Evolutionary conservation across 495 filamentous ascomycete species (phyloP).

Genomic region (Penicillium bovifimosum): DNA sequence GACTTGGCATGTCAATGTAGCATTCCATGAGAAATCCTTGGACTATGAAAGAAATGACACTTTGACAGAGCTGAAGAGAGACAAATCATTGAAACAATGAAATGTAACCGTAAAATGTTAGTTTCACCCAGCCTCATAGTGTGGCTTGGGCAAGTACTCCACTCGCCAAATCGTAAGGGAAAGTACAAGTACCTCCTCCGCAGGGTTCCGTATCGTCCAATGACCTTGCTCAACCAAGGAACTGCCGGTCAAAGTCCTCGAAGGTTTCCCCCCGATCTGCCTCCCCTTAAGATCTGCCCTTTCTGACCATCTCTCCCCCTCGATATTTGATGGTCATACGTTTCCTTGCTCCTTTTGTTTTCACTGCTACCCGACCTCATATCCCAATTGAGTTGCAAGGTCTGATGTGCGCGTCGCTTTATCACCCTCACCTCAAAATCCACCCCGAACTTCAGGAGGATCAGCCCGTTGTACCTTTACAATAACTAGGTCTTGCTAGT

Average conservation of each 20-base stretch:
- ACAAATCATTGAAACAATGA: constrained; percentile 4
- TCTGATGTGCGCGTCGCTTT: background rate
- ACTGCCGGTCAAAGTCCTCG: constrained; percentile 9
- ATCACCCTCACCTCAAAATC: constrained; percentile 4
- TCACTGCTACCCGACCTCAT: background rate
- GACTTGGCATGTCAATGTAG: background rate
- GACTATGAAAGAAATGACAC: background rate
- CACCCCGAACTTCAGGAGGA: constrained; percentile 1
- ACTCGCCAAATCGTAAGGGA: background rate
- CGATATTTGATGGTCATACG: background rate
- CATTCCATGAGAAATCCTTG: background rate
- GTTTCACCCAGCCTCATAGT: constrained; percentile 8
- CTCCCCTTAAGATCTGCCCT: constrained; percentile 2
- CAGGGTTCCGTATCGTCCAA: constrained; percentile 10
- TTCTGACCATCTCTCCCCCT: background rate
- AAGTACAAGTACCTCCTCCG: constrained; percentile 11
- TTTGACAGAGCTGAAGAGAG: background rate
- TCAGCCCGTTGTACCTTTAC: constrained; percentile 11
- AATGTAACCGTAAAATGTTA: constrained; percentile 1
- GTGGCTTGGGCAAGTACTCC: constrained; percentile 6
- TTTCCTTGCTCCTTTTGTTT: background rate
- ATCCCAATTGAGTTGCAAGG: background rate
- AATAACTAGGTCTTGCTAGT: background rate
- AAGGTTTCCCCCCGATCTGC: constrained; percentile 1
- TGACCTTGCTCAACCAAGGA: constrained; percentile 3